Percentiles rank a stretch among this genome's conserved stretches.
Evolutionary conservation across 2,329 filamentous ascomycete species (phyloP).

Genomic region (Apiospora aurea): DNA sequence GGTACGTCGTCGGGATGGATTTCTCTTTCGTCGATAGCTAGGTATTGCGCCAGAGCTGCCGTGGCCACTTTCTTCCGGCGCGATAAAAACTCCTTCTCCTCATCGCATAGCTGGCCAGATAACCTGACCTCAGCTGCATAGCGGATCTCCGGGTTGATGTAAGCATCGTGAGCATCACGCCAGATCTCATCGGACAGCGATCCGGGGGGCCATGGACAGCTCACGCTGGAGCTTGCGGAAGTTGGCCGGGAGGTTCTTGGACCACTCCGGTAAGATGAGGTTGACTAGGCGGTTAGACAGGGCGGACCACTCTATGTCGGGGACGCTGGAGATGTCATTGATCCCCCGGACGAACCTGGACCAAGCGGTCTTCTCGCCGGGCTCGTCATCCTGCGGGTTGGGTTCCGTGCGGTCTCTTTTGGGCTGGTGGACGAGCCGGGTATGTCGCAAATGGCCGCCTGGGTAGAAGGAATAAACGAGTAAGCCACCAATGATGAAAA

Average conservation of each 20-base stretch:
- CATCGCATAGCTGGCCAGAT: conserved; percentile 79
- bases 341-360: conserved; percentile 54
- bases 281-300: conserved; percentile 69
- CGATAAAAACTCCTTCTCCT: conserved; percentile 78
- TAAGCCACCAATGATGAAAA: conserved; percentile 44
- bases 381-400: conserved; percentile 6
- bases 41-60: conserved; percentile 80
- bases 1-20: conserved; percentile 95
- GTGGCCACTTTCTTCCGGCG: conserved; percentile 73
- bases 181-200: conserved; percentile 93
- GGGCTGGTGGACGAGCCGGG: conserved; percentile 31
- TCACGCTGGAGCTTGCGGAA: conserved; percentile 86
- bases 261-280: conserved; percentile 83
- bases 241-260: conserved; percentile 75
- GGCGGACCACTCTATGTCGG: conserved; percentile 61
- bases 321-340: conserved; percentile 60
- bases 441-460: conserved; percentile 43
- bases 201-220: conserved; percentile 84
- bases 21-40: conserved; percentile 77
- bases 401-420: conserved; percentile 25
- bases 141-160: conserved; percentile 84
- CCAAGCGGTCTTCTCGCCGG: conserved; percentile 51
- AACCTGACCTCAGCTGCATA: conserved; percentile 84
- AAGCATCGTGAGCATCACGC: conserved; percentile 85
- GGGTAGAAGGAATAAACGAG: conserved; percentile 50